Evolutionary conservation across 805 yeast species (phyloP).

Genomic region (Starmerella apicola): DNA sequence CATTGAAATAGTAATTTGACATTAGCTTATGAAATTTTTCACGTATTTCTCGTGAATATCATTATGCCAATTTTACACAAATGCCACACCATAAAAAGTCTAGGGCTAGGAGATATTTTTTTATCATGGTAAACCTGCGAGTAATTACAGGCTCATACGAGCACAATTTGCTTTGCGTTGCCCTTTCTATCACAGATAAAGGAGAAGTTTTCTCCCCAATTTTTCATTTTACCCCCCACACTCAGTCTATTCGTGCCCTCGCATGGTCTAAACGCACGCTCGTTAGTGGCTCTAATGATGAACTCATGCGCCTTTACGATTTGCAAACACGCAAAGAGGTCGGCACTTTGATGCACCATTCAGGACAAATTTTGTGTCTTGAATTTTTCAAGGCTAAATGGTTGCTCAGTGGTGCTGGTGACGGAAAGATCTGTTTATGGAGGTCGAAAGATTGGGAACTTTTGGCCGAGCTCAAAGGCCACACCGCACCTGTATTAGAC

Average conservation of each 20-base stretch:
- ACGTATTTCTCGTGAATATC: too few species aligned
- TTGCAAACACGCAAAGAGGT: conserved; percentile 85
- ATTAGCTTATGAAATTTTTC: too few species aligned
- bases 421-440: conserved; percentile 85
- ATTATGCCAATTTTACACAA: too few species aligned
- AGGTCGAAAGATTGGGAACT: conserved; percentile 94
- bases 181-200: conserved; percentile 43
- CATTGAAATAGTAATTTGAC: too few species aligned
- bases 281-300: conserved; percentile 92
- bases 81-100: too few species aligned
- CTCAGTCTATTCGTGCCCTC: conserved; percentile 72
- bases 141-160: conserved; percentile 92
- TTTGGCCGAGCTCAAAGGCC: conserved; percentile 81
- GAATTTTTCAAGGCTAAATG: conserved; percentile 54
- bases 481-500: conserved; percentile 70
- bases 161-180: conserved; percentile 76
- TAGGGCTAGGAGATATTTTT: conserved; percentile 1
- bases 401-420: conserved; percentile 84
- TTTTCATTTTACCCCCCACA: conserved; percentile 91
- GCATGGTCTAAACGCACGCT: conserved; percentile 74
- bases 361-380: conserved; percentile 73
- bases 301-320: conserved; percentile 88
- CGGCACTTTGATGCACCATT: conserved; percentile 79
- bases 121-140: conserved; percentile 34
- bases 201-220: conserved; percentile 66